Base-by-base conservation (phyloP, 23 red algal species). In the Gracilaria vermiculophylla region DNA sequence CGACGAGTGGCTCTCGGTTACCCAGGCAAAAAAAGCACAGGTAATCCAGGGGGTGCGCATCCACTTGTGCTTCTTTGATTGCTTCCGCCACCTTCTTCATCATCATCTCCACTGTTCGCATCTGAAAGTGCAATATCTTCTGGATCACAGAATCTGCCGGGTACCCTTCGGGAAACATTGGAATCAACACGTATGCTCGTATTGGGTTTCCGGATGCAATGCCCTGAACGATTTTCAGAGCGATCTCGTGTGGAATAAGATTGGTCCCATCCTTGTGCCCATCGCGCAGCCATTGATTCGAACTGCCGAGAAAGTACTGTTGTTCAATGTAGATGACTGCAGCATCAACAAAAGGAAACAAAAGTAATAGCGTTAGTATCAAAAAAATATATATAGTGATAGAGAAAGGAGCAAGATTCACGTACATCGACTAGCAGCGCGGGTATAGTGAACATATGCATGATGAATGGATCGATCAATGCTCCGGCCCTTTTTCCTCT, bases 21-120 rank as follows among this genome's bases (percentile, higher is more conserved):
- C 90, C 90, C 6, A 93, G 56, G 54, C 80, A 85, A 55, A 93
- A 93, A 41, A 93, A 85, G 69, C 69, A 60, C 37, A 93, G 50
- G 33, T 81, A 93, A 53, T 93, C 90, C 16, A 69, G 54, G 2
- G 78, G 77, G 36, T 86, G 77, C 0, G 90, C 78, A 43, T 82
- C 78, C 16, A 88, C 23, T 64, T 69, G 21, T 0, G 67, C 66
- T 53, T 93, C 80, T 20, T 60, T 76, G 11, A 93, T 78, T 23
- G 79, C 90, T 4, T 77, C 80, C 5, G 77, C 64, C 6, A 93
- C 61, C 17, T 73, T 60, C 29, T 61, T 74, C 65, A 85, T 85
- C 90, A 93, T 93, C 90, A 93, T 93, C 62, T 93, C 90, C 31
- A 93, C 54, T 15, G 90, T 93, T 39, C 72, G 44, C 67, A 76